Conservation (phyloP, 305 asterid genomes). For the Rubia occidens region DNA sequence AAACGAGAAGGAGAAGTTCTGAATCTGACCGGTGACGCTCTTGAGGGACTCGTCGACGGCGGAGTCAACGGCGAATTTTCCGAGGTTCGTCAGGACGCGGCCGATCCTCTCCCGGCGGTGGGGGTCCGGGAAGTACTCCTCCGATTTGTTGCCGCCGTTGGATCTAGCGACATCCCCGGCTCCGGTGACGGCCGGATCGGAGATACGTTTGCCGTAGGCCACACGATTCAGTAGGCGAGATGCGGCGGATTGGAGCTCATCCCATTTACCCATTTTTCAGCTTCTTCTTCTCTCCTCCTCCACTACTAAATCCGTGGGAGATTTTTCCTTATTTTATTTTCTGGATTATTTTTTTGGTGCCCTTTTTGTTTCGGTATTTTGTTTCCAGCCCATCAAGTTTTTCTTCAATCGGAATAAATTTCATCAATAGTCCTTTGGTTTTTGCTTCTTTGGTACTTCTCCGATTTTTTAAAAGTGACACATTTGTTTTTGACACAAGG, state of each 20-base stretch:
- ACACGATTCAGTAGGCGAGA: conserved; percentile 15
- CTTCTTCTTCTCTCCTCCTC: conserved; percentile 1
- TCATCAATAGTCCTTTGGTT: neutral
- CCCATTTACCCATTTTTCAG: conserved; percentile 28
- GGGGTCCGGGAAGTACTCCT: conserved; percentile 25
- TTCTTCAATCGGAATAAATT: neutral
- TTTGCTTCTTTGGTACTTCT: neutral
- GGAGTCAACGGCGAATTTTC: conserved; percentile 44
- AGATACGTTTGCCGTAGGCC: neutral
- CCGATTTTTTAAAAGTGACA: too few species aligned
- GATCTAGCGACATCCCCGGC: conserved; percentile 14
- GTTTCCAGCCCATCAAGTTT: neutral
- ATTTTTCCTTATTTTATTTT: neutral
- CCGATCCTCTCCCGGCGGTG: conserved; percentile 33
- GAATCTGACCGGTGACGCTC: conserved; percentile 26
- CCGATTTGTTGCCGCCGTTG: conserved; percentile 21
- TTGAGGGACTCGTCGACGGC: conserved; percentile 44
- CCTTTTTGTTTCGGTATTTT: neutral
- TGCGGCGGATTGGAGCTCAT: conserved; percentile 21
- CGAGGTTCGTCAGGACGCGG: conserved; percentile 28
- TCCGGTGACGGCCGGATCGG: conserved; percentile 12
- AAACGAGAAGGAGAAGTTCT: conserved; percentile 3
- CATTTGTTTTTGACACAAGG: too few species aligned
- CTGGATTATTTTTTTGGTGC: neutral
- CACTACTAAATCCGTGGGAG: neutral